phyloP scores from a whole-genome alignment of 257 asterid species.

The Lavandula angustifolia region DNA sequence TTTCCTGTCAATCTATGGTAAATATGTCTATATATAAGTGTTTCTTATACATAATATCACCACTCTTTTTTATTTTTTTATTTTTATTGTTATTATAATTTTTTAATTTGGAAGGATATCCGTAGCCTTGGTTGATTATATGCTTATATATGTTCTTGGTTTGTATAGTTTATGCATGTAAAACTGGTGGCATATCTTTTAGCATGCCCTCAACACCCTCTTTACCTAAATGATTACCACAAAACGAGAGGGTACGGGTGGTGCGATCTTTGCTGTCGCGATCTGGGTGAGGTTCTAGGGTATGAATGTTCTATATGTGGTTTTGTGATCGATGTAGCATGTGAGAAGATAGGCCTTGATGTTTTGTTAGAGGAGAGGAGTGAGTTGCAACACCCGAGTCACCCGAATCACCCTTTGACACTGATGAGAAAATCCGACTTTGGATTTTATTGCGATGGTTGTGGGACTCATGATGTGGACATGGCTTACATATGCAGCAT shows the following conservation, averaged over 20 bases:
- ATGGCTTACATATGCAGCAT: conserved; percentile 20
- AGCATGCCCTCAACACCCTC: background rate
- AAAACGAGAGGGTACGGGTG: background rate
- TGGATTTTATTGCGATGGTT: background rate
- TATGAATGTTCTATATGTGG: background rate
- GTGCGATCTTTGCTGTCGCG: background rate
- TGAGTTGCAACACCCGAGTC: conserved; percentile 1
- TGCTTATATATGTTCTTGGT: too few relatives aligned
- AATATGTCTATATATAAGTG: too few relatives aligned
- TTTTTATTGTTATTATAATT: too few relatives aligned
- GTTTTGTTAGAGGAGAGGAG: background rate
- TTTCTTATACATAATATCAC: too few relatives aligned
- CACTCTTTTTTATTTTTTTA: too few relatives aligned
- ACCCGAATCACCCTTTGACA: conserved; percentile 3
- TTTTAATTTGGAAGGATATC: too few relatives aligned
- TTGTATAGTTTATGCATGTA: too few relatives aligned
- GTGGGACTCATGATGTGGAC: background rate
- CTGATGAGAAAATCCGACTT: conserved; percentile 1
- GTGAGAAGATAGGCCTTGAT: background rate
- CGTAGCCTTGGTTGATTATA: too few relatives aligned
- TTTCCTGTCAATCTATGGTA: too few relatives aligned
- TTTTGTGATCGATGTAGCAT: background rate
- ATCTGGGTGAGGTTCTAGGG: background rate
- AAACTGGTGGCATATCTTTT: too few relatives aligned
- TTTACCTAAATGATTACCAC: background rate